Conservation (phyloP, 768 basidiomycete species). For the Panus rudis region DNA sequence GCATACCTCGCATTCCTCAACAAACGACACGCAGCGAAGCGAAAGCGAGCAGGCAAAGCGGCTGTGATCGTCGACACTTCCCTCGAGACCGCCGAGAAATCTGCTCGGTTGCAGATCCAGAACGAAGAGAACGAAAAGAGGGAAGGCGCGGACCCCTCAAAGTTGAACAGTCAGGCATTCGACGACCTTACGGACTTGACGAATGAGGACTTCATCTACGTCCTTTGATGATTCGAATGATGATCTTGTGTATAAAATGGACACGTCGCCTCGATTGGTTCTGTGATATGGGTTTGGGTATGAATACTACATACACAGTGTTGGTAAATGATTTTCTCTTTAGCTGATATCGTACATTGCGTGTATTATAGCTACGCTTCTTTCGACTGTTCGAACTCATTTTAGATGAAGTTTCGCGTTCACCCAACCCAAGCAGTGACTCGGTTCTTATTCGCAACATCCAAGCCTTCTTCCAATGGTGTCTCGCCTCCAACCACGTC, state of each 20-base stretch:
- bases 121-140: conserved; percentile 6
- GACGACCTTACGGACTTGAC: conserved; percentile 31
- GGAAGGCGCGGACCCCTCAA: neutral
- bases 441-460: conserved; percentile 38
- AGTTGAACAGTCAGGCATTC: conserved; percentile 28
- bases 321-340: too few species aligned
- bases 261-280: too few species aligned
- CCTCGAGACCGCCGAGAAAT: conserved; percentile 24
- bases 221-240: too few species aligned
- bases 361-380: too few species aligned
- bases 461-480: conserved; percentile 38
- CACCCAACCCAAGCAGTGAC: neutral
- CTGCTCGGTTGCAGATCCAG: conserved; percentile 4
- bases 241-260: too few species aligned
- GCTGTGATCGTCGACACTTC: conserved; percentile 31
- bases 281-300: too few species aligned
- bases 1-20: conserved; percentile 32
- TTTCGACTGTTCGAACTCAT: too few species aligned
- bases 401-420: too few species aligned
- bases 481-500: conserved; percentile 53
- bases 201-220: conserved; percentile 27
- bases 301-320: too few species aligned
- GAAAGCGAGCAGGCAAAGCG: conserved; percentile 29
- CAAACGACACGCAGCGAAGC: conserved; percentile 27
- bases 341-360: too few species aligned